phyloP scores from a whole-genome alignment of 768 basidiomycete species.

The Mycena rosella region DNA sequence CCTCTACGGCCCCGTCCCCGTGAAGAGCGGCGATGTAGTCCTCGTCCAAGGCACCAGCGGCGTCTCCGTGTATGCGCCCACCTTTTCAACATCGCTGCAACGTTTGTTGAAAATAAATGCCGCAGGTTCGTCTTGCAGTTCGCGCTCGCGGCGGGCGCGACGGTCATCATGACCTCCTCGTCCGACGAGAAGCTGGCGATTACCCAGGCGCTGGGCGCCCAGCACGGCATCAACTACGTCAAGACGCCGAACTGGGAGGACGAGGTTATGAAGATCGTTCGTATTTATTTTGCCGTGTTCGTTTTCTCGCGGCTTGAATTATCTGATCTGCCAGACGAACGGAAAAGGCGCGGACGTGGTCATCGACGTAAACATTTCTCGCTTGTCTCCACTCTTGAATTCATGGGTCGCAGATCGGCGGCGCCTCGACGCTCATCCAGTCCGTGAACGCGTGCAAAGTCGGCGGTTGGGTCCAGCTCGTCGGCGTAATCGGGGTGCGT shows the following conservation, averaged over 20 bases:
- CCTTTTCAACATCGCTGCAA: background rate
- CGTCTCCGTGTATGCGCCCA: conserved; percentile 51
- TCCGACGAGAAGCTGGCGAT: conserved; percentile 29
- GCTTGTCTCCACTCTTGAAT: conserved; percentile 41
- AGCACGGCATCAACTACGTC: conserved; percentile 63
- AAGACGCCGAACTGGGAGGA: conserved; percentile 61
- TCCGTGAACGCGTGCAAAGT: conserved; percentile 43
- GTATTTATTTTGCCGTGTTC: background rate
- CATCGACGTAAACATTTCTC: conserved; percentile 24
- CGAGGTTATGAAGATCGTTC: conserved; percentile 52
- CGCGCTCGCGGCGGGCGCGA: conserved; percentile 60
- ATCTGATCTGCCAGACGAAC: conserved; percentile 13
- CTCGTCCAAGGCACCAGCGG: conserved; percentile 59
- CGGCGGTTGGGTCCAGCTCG: conserved; percentile 48
- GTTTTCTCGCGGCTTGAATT: background rate
- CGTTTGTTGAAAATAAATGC: too few species aligned
- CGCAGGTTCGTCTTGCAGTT: conserved; percentile 57
- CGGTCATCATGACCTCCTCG: conserved; percentile 63
- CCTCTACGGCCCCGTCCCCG: conserved; percentile 51
- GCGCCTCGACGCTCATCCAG: conserved; percentile 51
- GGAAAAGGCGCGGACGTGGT: conserved; percentile 29
- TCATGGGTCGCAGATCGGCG: conserved; percentile 51
- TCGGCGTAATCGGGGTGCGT: conserved; percentile 52
- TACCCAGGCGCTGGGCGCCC: conserved; percentile 55
- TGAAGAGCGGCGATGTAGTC: conserved; percentile 62